Evolutionary conservation across 768 basidiomycete species (phyloP).

Genomic region (Rhodotorula paludigena): DNA sequence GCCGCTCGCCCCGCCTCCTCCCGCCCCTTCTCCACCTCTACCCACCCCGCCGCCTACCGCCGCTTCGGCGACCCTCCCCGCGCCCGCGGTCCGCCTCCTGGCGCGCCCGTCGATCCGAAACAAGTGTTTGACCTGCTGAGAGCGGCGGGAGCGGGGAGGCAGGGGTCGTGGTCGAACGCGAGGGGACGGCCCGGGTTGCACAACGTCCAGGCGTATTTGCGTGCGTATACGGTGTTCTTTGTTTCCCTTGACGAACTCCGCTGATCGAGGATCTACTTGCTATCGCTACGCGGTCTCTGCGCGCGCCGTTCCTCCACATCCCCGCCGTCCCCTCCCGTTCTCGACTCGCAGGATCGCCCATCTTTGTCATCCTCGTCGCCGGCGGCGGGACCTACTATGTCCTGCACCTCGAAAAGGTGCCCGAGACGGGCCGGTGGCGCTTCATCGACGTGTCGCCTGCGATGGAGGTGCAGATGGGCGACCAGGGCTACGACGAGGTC

Average conservation of each 20-base stretch:
- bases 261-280: too few relatives aligned
- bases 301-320: too few relatives aligned
- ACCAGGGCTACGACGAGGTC: constrained; percentile 50
- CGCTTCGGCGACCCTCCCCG: constrained; percentile 29
- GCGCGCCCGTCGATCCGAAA: not conserved
- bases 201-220: constrained; percentile 7
- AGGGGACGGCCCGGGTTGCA: not conserved
- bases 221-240: not conserved
- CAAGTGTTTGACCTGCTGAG: not conserved
- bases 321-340: too few relatives aligned
- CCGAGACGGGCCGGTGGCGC: constrained; percentile 60
- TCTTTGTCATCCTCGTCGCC: constrained; percentile 28
- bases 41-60: constrained; percentile 3
- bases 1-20: not conserved
- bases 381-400: constrained; percentile 35
- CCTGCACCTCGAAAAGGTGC: constrained; percentile 63
- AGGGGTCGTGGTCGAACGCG: not conserved
- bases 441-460: constrained; percentile 73
- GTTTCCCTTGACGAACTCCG: rapidly evolving
- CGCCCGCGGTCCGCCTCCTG: not conserved
- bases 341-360: not conserved
- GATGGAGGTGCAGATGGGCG: constrained; percentile 57
- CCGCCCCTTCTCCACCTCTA: not conserved
- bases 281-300: too few relatives aligned
- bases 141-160: not conserved